phyloP scores from a whole-genome alignment of 1,139 yeast genomes.

The Hemisphaericaspora subhashii region DNA sequence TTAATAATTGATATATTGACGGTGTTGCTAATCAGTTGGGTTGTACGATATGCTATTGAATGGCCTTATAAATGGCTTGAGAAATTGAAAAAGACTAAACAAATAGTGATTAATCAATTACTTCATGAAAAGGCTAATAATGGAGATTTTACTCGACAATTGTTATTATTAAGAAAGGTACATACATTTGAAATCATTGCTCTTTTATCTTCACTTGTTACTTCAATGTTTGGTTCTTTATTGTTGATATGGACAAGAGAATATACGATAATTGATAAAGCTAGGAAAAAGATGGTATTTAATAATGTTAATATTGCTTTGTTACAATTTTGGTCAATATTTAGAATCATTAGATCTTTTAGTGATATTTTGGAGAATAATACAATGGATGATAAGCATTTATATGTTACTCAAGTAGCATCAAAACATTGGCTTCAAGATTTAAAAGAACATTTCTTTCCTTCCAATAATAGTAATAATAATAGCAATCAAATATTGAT shows the following conservation, averaged over 20 bases:
- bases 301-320: conserved; percentile 32
- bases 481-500: conserved; percentile 12
- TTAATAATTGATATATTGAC: conserved; percentile 30
- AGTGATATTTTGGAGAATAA: conserved; percentile 14
- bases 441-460: conserved; percentile 14
- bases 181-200: conserved; percentile 25
- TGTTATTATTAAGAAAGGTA: conserved; percentile 17
- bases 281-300: conserved; percentile 30
- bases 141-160: conserved; percentile 7
- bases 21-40: conserved; percentile 28
- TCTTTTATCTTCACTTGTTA: conserved; percentile 23
- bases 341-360: conserved; percentile 20
- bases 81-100: conserved; percentile 23
- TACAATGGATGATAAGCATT: conserved; percentile 10
- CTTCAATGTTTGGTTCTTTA: conserved; percentile 24
- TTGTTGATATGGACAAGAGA: conserved; percentile 29
- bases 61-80: conserved; percentile 41
- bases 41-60: conserved; percentile 28
- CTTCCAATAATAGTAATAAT: conserved; percentile 1
- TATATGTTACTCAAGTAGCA: conserved; percentile 8
- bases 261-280: conserved; percentile 28
- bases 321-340: conserved; percentile 30
- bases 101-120: conserved; percentile 18
- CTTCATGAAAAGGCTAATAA: conserved; percentile 10
- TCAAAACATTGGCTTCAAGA: conserved; percentile 14